Evolutionary conservation across 2,329 filamentous ascomycete species (phyloP), one percentile per base, ranked within the genome.

Genomic region (Plectosphaerella cucumerina): DNA sequence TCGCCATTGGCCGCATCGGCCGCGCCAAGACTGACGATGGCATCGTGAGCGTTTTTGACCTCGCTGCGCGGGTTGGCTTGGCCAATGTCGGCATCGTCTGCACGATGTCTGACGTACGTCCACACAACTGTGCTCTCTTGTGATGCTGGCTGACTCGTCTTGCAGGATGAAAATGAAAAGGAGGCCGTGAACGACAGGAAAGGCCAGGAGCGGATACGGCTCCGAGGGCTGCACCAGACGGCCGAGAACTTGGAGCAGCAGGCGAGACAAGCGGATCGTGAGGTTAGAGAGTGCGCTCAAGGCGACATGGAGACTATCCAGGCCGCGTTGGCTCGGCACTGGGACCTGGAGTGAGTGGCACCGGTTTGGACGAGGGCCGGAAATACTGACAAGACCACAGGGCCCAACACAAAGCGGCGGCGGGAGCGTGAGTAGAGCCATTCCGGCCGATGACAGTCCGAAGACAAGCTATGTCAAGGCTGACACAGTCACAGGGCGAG

Each of bases 51-150:
- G 69, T 77, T 1, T 68, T 77, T 47, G 62, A 72, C 1, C 59
- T 77, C 3, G 74, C 72, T 0, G 59, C 58, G 15, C 55, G 62
- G 4, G 72, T 69, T 0, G 53, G 54, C 0, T 54, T 77, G 1
- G 64, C 64, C 0, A 75, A 72, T 3, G 60, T 75, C 8, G 65
- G 69, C n/a, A 72, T 75, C 8, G 61, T 75, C 3, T 75, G 72
- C 50, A 75, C 71, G 1, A 65, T 54, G 18, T 71, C 71, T 1
- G 72, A 75, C 54, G 72, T 70, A 53, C 53, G 65, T 53, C n/a
- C n/a, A 6, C 8, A 14, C 2, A 20, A 3, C 8, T 41, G 22
- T 20, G 26, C 11, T 42, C 2, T 3, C 6, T 6, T 17, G 6
- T 14, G 3, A 6, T 21, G 11, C 1, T 18, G 8, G 6, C 26